Conservation (phyloP, 441 rosid species). For the Omphalea diandra region DNA sequence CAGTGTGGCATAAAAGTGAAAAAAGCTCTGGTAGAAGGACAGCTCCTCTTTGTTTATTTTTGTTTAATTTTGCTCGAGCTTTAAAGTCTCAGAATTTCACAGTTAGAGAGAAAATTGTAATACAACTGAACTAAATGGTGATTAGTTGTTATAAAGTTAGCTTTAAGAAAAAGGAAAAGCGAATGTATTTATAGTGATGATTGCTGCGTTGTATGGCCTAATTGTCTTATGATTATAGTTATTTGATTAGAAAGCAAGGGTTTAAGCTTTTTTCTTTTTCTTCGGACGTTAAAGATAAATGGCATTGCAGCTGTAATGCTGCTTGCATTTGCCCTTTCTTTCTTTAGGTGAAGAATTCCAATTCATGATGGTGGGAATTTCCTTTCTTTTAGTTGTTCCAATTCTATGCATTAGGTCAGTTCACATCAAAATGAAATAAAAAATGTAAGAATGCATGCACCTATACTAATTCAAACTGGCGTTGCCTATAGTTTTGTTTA, state of each 20-base stretch:
- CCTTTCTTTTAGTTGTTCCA: not conserved
- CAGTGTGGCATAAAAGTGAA: not conserved
- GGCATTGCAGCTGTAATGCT: not conserved
- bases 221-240: not conserved
- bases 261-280: not conserved
- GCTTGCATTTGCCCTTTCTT: not conserved
- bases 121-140: too few species aligned
- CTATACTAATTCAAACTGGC: not conserved
- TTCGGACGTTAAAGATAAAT: not conserved
- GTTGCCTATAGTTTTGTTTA: not conserved
- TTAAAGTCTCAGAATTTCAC: too few species aligned
- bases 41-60: too few species aligned
- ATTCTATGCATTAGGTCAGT: not conserved
- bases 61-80: too few species aligned
- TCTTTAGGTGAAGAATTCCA: not conserved
- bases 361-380: not conserved
- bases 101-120: too few species aligned
- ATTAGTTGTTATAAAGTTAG: not conserved
- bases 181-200: not conserved
- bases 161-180: not conserved
- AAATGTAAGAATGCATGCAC: not conserved
- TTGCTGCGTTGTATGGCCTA: not conserved
- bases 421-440: not conserved
- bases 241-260: slow-evolving; percentile 18
- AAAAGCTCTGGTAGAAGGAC: not conserved